Percentiles rank a stretch among this genome's conserved stretches.
Evolutionary conservation across 108 stramenopile species (phyloP).

Genomic region (Bacterosira constricta): DNA sequence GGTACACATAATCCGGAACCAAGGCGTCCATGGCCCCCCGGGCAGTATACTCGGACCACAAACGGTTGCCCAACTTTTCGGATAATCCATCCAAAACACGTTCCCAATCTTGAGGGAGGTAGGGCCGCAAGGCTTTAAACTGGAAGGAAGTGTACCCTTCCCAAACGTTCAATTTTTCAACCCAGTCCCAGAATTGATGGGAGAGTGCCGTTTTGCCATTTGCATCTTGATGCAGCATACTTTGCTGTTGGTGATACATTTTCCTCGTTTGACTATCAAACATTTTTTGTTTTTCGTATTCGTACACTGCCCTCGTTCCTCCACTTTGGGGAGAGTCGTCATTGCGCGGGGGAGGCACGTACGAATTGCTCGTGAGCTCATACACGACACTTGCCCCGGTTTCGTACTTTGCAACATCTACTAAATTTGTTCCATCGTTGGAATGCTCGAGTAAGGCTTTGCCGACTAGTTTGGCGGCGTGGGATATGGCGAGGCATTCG

Average conservation of each 20-base stretch:
- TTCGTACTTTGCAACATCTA: constrained; percentile 15
- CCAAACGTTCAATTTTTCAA: constrained; percentile 9
- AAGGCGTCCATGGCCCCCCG: constrained; percentile 57
- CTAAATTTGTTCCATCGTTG: constrained; percentile 1
- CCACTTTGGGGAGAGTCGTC: too few relatives aligned
- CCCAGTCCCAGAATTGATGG: neutral
- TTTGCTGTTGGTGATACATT: constrained; percentile 21
- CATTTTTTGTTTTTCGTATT: neutral
- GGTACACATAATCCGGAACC: constrained; percentile 56
- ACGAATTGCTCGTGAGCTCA: constrained; percentile 14
- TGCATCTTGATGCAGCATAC: neutral
- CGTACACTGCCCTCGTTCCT: too few relatives aligned
- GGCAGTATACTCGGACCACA: constrained; percentile 45
- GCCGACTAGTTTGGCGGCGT: constrained; percentile 8
- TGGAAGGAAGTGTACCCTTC: constrained; percentile 23
- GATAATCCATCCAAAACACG: constrained; percentile 24
- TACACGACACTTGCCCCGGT: constrained; percentile 26
- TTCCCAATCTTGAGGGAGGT: constrained; percentile 81
- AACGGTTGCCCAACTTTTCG: too few relatives aligned
- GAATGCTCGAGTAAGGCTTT: neutral
- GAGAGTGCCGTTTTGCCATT: neutral
- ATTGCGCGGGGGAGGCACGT: constrained; percentile 13
- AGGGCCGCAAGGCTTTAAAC: constrained; percentile 42
- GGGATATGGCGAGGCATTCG: constrained; percentile 12
- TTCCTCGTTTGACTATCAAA: constrained; percentile 3